These are phyloP conservation scores for Yamadazyma conglobata DNA, from an alignment of 1,139 yeast species.

Conservation along the genomic window DNA sequence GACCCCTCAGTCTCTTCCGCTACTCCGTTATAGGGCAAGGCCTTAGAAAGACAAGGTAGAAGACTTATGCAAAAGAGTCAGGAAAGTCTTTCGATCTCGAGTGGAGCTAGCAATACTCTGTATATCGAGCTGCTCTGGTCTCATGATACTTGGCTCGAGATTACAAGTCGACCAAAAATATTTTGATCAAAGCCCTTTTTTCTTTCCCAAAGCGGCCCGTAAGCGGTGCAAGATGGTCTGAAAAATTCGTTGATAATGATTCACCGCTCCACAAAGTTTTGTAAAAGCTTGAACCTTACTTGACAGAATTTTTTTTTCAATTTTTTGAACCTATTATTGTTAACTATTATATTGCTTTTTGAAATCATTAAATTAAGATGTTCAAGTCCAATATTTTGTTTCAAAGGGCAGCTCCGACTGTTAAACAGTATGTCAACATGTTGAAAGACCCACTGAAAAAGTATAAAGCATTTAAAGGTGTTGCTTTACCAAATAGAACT, in stretches of 20 bases:
- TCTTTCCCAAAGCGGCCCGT: background rate
- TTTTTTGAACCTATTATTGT: background rate
- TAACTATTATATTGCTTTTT: background rate
- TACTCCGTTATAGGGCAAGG: no score
- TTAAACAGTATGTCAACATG: conserved; percentile 23
- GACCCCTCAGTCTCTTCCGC: no score
- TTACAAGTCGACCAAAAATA: no score
- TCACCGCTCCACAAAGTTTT: conserved; percentile 1
- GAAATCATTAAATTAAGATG: conserved; percentile 15
- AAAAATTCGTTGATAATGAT: background rate
- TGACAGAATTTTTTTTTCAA: conserved; percentile 3
- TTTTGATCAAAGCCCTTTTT: no score
- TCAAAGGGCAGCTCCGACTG: conserved; percentile 24
- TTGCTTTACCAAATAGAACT: conserved; percentile 69
- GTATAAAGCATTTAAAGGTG: conserved; percentile 65
- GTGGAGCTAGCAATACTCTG: no score
- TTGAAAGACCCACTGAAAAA: conserved; percentile 72
- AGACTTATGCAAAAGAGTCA: no score
- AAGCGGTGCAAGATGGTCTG: background rate
- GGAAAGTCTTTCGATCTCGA: no score
- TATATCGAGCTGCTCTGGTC: no score
- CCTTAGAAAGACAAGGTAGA: no score
- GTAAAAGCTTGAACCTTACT: conserved; percentile 1
- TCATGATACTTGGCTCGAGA: no score
- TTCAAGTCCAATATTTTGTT: conserved; percentile 23